These are phyloP conservation scores for Arabis alpina DNA, from an alignment of 345 rosid species.

Conservation along the genomic window DNA sequence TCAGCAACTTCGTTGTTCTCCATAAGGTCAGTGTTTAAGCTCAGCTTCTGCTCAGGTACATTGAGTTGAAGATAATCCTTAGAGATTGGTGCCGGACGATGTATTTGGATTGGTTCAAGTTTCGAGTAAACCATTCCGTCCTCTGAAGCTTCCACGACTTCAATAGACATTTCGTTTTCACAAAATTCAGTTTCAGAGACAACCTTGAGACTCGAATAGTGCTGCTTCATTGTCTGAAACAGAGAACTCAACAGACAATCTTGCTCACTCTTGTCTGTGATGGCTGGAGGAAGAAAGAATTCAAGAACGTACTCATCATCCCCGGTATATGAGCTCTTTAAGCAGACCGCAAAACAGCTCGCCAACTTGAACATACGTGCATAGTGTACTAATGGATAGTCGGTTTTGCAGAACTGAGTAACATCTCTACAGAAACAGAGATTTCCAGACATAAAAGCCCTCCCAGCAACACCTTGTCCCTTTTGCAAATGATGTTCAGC, in stretches of 20 bases:
- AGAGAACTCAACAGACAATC: constrained; percentile 64
- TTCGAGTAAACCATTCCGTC: constrained; percentile 53
- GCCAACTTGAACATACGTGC: constrained; percentile 87
- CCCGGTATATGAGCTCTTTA: constrained; percentile 74
- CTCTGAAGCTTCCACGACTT: constrained; percentile 61
- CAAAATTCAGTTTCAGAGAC: constrained; percentile 69
- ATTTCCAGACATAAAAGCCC: constrained; percentile 73
- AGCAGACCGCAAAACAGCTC: constrained; percentile 80
- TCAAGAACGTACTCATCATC: constrained; percentile 88
- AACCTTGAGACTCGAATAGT: constrained; percentile 74
- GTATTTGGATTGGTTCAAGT: constrained; percentile 52
- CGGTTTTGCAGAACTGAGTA: constrained; percentile 77
- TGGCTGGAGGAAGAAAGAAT: constrained; percentile 73
- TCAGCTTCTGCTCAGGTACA: constrained; percentile 45
- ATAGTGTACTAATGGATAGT: constrained; percentile 94
- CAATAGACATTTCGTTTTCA: constrained; percentile 56
- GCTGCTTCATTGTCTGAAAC: constrained; percentile 76
- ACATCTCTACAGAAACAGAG: constrained; percentile 78
- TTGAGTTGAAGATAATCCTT: constrained; percentile 40
- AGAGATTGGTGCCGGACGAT: constrained; percentile 44
- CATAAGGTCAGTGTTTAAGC: constrained; percentile 44
- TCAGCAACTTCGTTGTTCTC: constrained; percentile 34
- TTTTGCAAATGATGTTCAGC: constrained; percentile 94
- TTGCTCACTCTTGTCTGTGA: constrained; percentile 54
- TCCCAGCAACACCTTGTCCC: constrained; percentile 95